Evolutionary conservation across 805 yeast genomes (phyloP), one percentile per base, ranked within the genome.

Genomic region (Lipomyces sp.): DNA sequence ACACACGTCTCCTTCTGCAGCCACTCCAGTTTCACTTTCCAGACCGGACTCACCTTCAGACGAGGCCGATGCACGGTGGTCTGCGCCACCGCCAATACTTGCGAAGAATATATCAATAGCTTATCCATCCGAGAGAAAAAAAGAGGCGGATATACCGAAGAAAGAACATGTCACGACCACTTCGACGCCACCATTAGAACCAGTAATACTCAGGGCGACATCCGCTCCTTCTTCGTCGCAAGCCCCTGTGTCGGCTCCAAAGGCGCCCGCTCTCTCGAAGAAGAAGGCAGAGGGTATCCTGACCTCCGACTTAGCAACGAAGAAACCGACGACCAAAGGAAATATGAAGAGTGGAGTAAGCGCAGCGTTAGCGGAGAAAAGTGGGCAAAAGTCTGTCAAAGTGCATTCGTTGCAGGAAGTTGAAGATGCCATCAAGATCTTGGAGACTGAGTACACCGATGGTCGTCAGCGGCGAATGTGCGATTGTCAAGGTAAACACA

Each of bases 401-500:
- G 64, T 62, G 18, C 45, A 63, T 15, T 63, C 69, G 4, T 66
- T 70, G 24, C 59, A 59, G 24, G 72, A 70, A 34, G 60, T 70
- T 24, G 72, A 70, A 33, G 66, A 64, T 35, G 72, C 72, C 2
- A 59, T 70, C 45, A 60, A 51, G n/a, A 60, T 35, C 10, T 62
- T 70, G 18, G 72, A 70, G 39, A 15, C 62, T 3, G 63, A 59
- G 34, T 59, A 53, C 45, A 42, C 50, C 7, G 45, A 55, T 13
- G 8, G 54, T 15, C 29, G 34, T 42, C 50, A 53, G 24, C 50
- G 56, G 29, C 56, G 66, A 5, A 32, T 56, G 30, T 72, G 74
- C 53, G 39, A 67, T 39, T 72, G 74, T 42, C 73, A 70, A 54
- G 72, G 69, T 65, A 60, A 1, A 58, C 34, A 32, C 13, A 48